Percentiles rank a stretch among this genome's conserved stretches.
phyloP scores from a whole-genome alignment of 2,329 filamentous ascomycete species.

The Didymella pomorum region DNA sequence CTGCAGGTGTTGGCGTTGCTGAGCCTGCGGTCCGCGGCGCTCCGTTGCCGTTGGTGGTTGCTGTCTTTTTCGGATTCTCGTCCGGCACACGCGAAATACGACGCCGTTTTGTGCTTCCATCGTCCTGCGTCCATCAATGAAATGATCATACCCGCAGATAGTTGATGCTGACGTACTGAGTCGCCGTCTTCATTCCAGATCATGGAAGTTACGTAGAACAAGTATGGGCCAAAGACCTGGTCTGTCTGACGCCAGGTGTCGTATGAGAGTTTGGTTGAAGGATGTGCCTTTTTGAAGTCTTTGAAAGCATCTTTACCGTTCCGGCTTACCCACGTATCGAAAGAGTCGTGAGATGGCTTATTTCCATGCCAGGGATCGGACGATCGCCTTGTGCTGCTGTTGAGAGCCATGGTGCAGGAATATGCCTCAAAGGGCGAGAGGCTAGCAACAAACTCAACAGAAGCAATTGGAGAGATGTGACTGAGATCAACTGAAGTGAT shows the following conservation, averaged over 20 bases:
- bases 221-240: slow-evolving; percentile 38
- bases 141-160: slow-evolving; percentile 1
- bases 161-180: slow-evolving; percentile 32
- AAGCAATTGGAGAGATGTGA: slow-evolving; percentile 5
- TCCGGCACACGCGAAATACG: slow-evolving; percentile 31
- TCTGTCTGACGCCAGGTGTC: slow-evolving; percentile 43
- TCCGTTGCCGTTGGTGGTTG: slow-evolving; percentile 38
- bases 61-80: slow-evolving; percentile 38
- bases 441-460: background rate
- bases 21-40: slow-evolving; percentile 25
- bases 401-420: slow-evolving; percentile 13
- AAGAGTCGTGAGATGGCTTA: slow-evolving; percentile 7
- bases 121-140: slow-evolving; percentile 39
- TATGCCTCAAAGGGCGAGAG: slow-evolving; percentile 14
- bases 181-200: slow-evolving; percentile 42
- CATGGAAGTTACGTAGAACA: slow-evolving; percentile 42
- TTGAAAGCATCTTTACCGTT: slow-evolving; percentile 27
- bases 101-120: slow-evolving; percentile 30
- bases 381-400: slow-evolving; percentile 10
- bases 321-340: slow-evolving; percentile 13
- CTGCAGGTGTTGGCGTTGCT: slow-evolving; percentile 25
- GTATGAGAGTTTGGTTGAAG: slow-evolving; percentile 37
- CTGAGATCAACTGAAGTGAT: slow-evolving; percentile 16
- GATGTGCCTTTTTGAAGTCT: slow-evolving; percentile 35
- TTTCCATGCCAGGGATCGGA: slow-evolving; percentile 3